phyloP scores from a whole-genome alignment of 495 filamentous ascomycete genomes.

The Daldinia childiae region DNA sequence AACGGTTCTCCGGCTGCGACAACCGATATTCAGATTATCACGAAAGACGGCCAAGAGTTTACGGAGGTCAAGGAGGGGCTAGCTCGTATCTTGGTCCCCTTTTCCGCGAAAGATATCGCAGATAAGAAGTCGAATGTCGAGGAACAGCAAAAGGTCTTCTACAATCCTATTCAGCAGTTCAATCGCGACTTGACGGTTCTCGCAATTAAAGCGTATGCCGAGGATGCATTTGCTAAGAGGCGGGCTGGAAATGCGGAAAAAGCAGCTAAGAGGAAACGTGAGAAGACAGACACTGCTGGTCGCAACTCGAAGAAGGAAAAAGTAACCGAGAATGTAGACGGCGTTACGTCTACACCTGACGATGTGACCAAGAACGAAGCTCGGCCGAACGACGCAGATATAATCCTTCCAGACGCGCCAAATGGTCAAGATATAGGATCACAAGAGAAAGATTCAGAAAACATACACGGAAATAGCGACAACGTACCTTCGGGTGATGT shows the following conservation, averaged over 20 bases:
- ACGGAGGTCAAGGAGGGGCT: constrained; percentile 57
- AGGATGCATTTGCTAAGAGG: constrained; percentile 67
- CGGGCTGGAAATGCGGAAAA: constrained; percentile 48
- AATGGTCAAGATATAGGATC: constrained; percentile 34
- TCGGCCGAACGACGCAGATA: background rate
- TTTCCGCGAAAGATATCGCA: constrained; percentile 42
- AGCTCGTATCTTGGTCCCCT: constrained; percentile 57
- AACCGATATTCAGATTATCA: constrained; percentile 48
- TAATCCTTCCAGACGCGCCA: constrained; percentile 23
- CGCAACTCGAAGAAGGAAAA: constrained; percentile 43
- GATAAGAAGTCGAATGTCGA: constrained; percentile 44
- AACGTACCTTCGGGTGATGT: background rate
- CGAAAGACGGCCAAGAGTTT: constrained; percentile 52
- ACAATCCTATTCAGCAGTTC: constrained; percentile 99
- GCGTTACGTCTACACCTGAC: constrained; percentile 25
- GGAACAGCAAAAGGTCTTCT: constrained; percentile 83
- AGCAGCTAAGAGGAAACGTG: constrained; percentile 49
- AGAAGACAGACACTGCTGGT: constrained; percentile 44
- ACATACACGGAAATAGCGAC: background rate
- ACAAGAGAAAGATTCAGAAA: background rate
- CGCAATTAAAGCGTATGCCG: constrained; percentile 84
- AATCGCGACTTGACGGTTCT: constrained; percentile 95
- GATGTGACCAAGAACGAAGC: constrained; percentile 16
- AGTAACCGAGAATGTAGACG: constrained; percentile 26
- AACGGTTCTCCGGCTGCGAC: constrained; percentile 39